Evolutionary conservation across 2,329 filamentous ascomycete genomes (phyloP), one percentile per base, ranked within the genome.

Genomic region (Claviceps pazoutovae): DNA sequence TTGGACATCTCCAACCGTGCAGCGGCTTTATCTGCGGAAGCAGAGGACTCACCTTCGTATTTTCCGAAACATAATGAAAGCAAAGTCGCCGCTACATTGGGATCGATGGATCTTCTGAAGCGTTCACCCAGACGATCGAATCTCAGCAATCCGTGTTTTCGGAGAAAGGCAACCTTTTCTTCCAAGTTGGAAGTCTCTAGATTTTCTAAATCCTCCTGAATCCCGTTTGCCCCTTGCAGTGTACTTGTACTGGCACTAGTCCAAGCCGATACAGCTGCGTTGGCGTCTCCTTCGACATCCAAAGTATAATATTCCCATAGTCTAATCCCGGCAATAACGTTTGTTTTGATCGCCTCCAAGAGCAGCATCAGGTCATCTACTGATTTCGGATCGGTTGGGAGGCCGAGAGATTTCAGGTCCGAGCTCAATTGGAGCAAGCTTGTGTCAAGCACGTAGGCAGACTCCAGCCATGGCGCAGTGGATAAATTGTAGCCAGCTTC

Each of bases 241-340:
- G 78, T 72, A 13, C 72, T 73, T 47, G 76, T 70, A 46, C 80
- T 70, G 19, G 82, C 83, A 30, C 71, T 70, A 37, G 74, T 72
- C 88, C 91, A 97, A 1, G 82, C 76, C 44, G 85, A 75, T 2
- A 93, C 66, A 37, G 84, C 80, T 6, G 79, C 79, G 56, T 84
- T 75, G 5, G 81, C 76, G 62, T 91, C 80, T 34, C 78, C 74
- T 53, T 91, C 81, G 4, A 93, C 82, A 61, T 97, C 80, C 53
- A 95, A 72, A 16, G 85, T 82, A 64, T 96, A 98, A 70, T 84
- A 98, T 64, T 98, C 87, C 93, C 93, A 98, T 1, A 98, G 75
- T 48, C 83, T 83, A 55, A 91, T 80, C 42, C 80, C 76, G 26
- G 79, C 79, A 61, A 98, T 79, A 38, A 93, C 88, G 51, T 89